Base-by-base conservation (phyloP, 1,284 basidiomycete species). In the Sporisorium scitamineum region DNA sequence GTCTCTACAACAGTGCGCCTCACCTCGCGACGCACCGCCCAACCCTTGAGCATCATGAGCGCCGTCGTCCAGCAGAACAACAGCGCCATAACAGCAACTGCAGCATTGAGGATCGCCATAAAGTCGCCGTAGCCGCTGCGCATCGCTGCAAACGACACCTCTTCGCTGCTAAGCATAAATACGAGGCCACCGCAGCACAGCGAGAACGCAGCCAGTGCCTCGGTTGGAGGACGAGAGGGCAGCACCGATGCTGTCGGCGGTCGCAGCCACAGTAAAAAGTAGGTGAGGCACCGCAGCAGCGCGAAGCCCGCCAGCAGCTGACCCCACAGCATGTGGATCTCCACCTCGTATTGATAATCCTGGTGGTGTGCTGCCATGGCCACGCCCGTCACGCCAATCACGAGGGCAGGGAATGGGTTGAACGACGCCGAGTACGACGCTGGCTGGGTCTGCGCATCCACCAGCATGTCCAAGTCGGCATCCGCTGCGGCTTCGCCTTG, bases 341-440 rank as follows among this genome's bases (percentile, higher is more conserved):
- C 54, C 77, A 90, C 91, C 87, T 94, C 92, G 87, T 95, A 95
- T 44, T 92, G 84, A 86, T 97, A 97, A 22, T 90, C 90, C 86
- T 98, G 95, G 72, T 91, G 90, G 85, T 98, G 95, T 0, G 94
- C 94, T n/a, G 93, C 90, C 96, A 98, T 98, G 1, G 94, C 95
- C 5, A 93, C 89, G 34, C 96, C 95, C 4, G 95, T 97, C 41
- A 96, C 90, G 47, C 94, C 95, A 68, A 97, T 95, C 50, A 94
- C 92, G 34, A 98, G 88, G 14, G 83, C 82, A 0, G 83, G 83
- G 88, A 98, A 94, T 0, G 95, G 94, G 85, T 98, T 98, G 87
- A 96, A 96, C 85, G 91, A 93, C 20, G 89, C 90, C 26, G 87
- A 85, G 85, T 96, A 95, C 29, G 80, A 82, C 4, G 82, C 76